A percentile compares a stretch with the other conserved stretches of the same genome.
Evolutionary conservation across 2,329 filamentous ascomycete species (phyloP).

Genomic region (Hypocrella siamensis): DNA sequence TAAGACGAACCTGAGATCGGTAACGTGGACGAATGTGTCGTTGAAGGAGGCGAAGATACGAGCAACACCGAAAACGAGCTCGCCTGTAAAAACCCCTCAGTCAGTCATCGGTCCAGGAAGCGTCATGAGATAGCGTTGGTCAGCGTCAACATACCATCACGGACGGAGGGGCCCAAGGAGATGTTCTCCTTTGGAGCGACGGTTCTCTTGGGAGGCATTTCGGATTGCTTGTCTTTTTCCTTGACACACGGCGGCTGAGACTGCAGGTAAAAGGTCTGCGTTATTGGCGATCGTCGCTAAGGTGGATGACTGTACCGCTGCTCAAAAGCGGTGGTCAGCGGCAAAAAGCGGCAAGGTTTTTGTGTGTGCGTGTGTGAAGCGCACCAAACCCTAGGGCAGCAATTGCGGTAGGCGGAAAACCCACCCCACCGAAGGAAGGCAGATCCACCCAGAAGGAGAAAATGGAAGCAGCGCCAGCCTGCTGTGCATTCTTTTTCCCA

Average conservation of each 20-base stretch:
- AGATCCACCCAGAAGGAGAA: constrained; percentile 4
- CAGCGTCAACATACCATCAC: constrained; percentile 56
- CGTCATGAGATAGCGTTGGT: not conserved
- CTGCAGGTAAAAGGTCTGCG: constrained; percentile 11
- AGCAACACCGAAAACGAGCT: constrained; percentile 95
- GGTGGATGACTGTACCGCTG: constrained; percentile 10
- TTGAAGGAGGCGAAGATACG: constrained; percentile 93
- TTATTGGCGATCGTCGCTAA: constrained; percentile 11
- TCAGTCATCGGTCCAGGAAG: constrained; percentile 5
- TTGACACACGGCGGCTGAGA: constrained; percentile 19
- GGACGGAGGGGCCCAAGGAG: constrained; percentile 89
- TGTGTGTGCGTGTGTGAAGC: constrained; percentile 7
- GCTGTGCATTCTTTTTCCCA: not conserved
- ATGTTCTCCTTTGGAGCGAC: constrained; percentile 89
- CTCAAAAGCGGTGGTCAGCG: constrained; percentile 18
- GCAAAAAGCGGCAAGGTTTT: constrained; percentile 16
- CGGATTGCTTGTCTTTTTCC: constrained; percentile 27
- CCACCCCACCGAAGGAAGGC: too few relatives aligned
- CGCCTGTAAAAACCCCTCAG: constrained; percentile 39
- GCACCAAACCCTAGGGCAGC: constrained; percentile 19
- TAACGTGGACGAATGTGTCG: constrained; percentile 95
- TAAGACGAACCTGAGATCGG: constrained; percentile 75
- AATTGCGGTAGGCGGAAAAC: too few relatives aligned
- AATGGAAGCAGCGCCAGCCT: constrained; percentile 1
- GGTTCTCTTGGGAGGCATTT: constrained; percentile 91